phyloP scores from a whole-genome alignment of 2,329 filamentous ascomycete species.

The Verticillium tricorpus region DNA sequence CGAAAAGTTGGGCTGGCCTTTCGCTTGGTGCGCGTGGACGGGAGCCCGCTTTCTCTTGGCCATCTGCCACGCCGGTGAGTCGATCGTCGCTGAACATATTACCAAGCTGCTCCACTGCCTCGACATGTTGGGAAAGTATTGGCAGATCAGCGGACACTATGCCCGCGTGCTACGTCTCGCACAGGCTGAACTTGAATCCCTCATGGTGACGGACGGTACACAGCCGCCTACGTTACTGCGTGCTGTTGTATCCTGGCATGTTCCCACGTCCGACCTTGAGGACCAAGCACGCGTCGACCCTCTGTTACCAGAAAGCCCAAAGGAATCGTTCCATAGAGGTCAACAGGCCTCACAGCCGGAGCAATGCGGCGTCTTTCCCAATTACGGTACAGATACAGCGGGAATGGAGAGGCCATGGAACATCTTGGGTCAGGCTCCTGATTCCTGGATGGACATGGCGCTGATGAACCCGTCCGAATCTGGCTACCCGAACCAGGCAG shows the following conservation, averaged over 20 bases:
- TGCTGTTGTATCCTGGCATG: not conserved
- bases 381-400: too few species aligned
- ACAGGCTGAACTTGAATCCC: not conserved
- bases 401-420: too few species aligned
- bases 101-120: not conserved
- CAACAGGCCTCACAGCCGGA: too few species aligned
- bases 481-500: too few species aligned
- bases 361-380: too few species aligned
- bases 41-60: slow-evolving; percentile 4
- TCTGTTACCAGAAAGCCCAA: not conserved
- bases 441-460: too few species aligned
- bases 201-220: not conserved
- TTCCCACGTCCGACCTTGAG: slow-evolving; percentile 4
- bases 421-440: too few species aligned
- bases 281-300: not conserved
- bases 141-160: slow-evolving; percentile 9
- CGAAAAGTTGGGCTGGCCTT: slow-evolving; percentile 6
- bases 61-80: not conserved
- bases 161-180: slow-evolving; percentile 3
- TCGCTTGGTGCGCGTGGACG: slow-evolving; percentile 7
- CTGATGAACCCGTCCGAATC: too few species aligned
- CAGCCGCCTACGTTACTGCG: not conserved
- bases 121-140: slow-evolving; percentile 2
- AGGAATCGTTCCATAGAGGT: not conserved
- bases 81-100: not conserved